Base-by-base conservation (phyloP, 352 stramenopile species). In the Globisporangium uncinulatum region DNA sequence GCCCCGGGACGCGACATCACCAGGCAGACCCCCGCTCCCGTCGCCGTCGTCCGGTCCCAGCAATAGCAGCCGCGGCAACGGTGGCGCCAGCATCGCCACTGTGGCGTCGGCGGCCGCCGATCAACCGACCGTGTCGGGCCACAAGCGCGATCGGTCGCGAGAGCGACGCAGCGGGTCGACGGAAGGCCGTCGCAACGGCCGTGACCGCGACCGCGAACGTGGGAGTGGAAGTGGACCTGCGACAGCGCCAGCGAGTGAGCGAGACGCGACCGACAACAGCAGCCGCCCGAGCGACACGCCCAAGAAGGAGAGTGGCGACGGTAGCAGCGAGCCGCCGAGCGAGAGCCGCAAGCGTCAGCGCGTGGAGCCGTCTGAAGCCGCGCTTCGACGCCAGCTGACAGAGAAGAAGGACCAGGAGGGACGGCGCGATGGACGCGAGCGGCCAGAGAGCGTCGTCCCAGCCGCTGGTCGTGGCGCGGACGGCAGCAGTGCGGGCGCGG, bases 331-430 rank as follows among this genome's bases (percentile, higher is more conserved):
- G 0, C 37, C 32, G 42, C 65, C 55, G 14, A 51, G 17, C 29
- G 75, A 86, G 32, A 65, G 53, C 8, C 66, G 63, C 29, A 92
- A 90, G 62, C 64, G 76, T 43, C 76, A 72, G 43, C 76, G 83
- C 21, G 52, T 73, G 32, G 84, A 94, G 24, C 52, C 62, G n/a
- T 78, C 74, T 2, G 83, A 94, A 55, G 79, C 81, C 36, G 70
- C 71, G 32, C 59, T 91, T 46, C 81, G 81, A 42, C 81, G 81
- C 41, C 78, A 88, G 24, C 66, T 94, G 29, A 88, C 76, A 2
- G 83, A 88, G 45, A 84, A 89, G 57, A 89, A 87, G 57, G 69
- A 53, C 8, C 63, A 83, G 48, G 76, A 79, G 3, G 14, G 45
- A 52, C 13, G 51, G 47, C 15, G 20, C 8, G 34, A 54, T 17